These are phyloP conservation scores for Psidium guajava DNA, from an alignment of 345 rosid genomes.

Conservation along the genomic window DNA sequence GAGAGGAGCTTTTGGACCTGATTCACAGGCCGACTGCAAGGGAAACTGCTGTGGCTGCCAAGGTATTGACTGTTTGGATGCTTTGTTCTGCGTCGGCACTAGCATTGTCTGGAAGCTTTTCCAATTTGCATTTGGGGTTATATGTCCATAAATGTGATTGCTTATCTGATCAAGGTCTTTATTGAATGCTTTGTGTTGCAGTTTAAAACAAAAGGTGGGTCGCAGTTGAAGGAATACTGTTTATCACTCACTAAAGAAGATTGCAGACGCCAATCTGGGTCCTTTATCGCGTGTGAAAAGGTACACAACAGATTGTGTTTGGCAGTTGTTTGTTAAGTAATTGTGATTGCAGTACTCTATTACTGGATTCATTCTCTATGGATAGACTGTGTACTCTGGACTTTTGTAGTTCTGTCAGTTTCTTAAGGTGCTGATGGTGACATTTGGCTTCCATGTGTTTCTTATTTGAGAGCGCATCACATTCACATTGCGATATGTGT, in stretches of 20 bases:
- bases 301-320: conserved; percentile 17
- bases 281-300: conserved; percentile 86
- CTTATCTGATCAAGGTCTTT: not conserved
- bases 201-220: conserved; percentile 98
- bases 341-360: not conserved
- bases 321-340: not conserved
- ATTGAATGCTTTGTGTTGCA: conserved; percentile 10
- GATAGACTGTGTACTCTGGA: not conserved
- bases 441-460: not conserved
- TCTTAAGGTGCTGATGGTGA: not conserved
- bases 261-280: conserved; percentile 75
- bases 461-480: not conserved
- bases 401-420: not conserved
- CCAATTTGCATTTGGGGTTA: not conserved
- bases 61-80: conserved; percentile 26
- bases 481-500: not conserved
- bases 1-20: conserved; percentile 85
- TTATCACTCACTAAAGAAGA: conserved; percentile 91
- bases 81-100: not conserved
- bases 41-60: conserved; percentile 93
- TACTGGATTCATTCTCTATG: not conserved
- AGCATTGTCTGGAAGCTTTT: not conserved
- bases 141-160: not conserved
- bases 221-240: conserved; percentile 91
- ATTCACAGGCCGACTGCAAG: conserved; percentile 88